These are phyloP conservation scores for Petasospora rhodanensis DNA, from an alignment of 1,139 yeast species.

Conservation along the genomic window DNA sequence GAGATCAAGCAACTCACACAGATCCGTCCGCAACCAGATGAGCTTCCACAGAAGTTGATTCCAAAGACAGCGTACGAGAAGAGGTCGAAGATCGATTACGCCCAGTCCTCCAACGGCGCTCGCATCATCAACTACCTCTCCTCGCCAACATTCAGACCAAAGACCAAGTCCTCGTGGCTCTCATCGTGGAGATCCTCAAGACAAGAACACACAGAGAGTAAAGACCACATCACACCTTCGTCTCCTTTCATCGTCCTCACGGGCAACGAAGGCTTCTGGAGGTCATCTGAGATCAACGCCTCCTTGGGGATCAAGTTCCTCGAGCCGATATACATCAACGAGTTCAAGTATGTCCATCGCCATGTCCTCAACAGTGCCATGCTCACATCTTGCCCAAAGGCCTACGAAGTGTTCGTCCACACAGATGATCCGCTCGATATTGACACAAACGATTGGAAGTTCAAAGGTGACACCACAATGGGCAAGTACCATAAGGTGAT, in stretches of 20 bases:
- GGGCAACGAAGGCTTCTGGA: conserved; percentile 29
- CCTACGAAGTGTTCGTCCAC: conserved; percentile 28
- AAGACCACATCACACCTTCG: conserved; percentile 3
- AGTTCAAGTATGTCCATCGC: conserved; percentile 31
- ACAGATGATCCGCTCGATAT: conserved; percentile 3
- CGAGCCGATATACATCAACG: conserved; percentile 32
- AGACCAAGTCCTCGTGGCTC: conserved; percentile 7
- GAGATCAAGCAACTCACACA: conserved; percentile 18
- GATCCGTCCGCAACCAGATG: neutral
- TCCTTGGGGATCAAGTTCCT: conserved; percentile 32
- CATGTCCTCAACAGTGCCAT: conserved; percentile 29
- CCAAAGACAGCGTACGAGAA: neutral
- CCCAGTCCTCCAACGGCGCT: conserved; percentile 21
- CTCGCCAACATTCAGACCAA: conserved; percentile 20
- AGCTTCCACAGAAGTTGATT: conserved; percentile 5
- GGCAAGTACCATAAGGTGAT: conserved; percentile 9
- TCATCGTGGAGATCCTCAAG: neutral
- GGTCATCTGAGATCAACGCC: conserved; percentile 21
- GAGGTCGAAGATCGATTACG: conserved; percentile 19
- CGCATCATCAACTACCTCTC: conserved; percentile 23
- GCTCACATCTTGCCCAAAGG: conserved; percentile 34
- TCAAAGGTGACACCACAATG: neutral
- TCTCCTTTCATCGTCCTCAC: conserved; percentile 23
- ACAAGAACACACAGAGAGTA: neutral
- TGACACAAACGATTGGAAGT: neutral